Evolutionary conservation across 306 rosid genomes (phyloP).

Genomic region (Vigna unguiculata): DNA sequence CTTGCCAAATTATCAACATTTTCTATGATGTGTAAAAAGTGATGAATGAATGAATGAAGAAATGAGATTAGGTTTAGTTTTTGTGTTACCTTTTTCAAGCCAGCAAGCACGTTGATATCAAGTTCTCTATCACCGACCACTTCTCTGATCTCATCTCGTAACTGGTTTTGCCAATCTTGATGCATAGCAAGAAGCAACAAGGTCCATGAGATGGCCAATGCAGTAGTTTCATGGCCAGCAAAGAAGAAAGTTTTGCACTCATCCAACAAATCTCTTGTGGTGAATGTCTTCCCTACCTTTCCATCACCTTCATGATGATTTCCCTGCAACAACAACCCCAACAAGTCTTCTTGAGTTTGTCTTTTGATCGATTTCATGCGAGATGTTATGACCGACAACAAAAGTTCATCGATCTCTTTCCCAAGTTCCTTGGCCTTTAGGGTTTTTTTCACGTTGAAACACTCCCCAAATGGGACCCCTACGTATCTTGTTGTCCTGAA

Average conservation of each 20-base stretch:
- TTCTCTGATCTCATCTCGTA: constrained; percentile 71
- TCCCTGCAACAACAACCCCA: constrained; percentile 65
- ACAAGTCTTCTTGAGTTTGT: constrained; percentile 53
- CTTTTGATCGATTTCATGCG: constrained; percentile 43
- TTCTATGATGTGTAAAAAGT: background rate
- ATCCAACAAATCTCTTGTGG: constrained; percentile 65
- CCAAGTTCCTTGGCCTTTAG: constrained; percentile 69
- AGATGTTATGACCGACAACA: constrained; percentile 46
- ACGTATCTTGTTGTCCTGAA: constrained; percentile 71
- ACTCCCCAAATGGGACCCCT: constrained; percentile 74
- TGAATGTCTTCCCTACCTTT: constrained; percentile 43
- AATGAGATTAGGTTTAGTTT: background rate
- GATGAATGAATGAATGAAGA: background rate
- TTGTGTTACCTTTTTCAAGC: constrained; percentile 65
- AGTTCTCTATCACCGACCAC: constrained; percentile 60
- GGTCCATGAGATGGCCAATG: constrained; percentile 88
- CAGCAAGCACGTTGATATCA: constrained; percentile 58
- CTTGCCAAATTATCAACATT: background rate
- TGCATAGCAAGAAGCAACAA: constrained; percentile 69
- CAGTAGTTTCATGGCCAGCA: constrained; percentile 94
- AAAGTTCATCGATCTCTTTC: constrained; percentile 62
- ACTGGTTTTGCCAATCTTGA: constrained; percentile 69
- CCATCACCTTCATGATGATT: constrained; percentile 48
- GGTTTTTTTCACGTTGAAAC: constrained; percentile 57
- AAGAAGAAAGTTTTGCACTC: constrained; percentile 94